Evolutionary conservation across 1,139 yeast species (phyloP), one percentile per base, ranked within the genome.

Genomic region (Diutina catenulata): DNA sequence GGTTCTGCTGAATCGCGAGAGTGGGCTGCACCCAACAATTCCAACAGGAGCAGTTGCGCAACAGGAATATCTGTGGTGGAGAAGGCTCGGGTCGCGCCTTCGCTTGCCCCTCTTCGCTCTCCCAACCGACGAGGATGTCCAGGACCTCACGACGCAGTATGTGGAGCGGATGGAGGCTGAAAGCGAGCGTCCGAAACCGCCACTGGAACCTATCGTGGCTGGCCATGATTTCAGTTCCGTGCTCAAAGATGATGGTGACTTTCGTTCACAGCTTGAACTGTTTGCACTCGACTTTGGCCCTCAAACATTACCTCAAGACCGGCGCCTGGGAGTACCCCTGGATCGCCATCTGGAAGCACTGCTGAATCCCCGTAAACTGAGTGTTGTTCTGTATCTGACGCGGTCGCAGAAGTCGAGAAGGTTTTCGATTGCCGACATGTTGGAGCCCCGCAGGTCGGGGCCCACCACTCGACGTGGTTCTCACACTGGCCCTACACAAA

Each of bases 101-200:
- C 49, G 49, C n/a, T 49, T 67, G 24, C 77, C 77, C 5, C 51
- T 70, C 15, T 70, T 60, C 46, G 46, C 47, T 27, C 53, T 71
- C 22, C 76, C 77, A 2, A 53, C 61, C 1, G 67, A 62, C 20
- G 55, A 52, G 14, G 57, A 56, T 38, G 52, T 60, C 19, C 41
- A 48, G 13, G 46, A 49, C 39, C 50, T 60, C 39, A n/a, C n/a
- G n/a, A n/a, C n/a, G n/a, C n/a, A n/a, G n/a, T 67, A 62, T 44
- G 40, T 43, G 24, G 44, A 51, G 25, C 56, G 52, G 41, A 42
- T 60, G 28, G 44, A 42, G 21, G 43, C 49, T 20, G 51, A 47
- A 36, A 31, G 51, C 31, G 37, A 33, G 15, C n/a, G 21, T 11
- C 28, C 16, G 19, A 27, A 14, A 15, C 3, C 11, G 6, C 27